Base-by-base conservation (phyloP, 805 yeast species). In the Spathaspora boniae region DNA sequence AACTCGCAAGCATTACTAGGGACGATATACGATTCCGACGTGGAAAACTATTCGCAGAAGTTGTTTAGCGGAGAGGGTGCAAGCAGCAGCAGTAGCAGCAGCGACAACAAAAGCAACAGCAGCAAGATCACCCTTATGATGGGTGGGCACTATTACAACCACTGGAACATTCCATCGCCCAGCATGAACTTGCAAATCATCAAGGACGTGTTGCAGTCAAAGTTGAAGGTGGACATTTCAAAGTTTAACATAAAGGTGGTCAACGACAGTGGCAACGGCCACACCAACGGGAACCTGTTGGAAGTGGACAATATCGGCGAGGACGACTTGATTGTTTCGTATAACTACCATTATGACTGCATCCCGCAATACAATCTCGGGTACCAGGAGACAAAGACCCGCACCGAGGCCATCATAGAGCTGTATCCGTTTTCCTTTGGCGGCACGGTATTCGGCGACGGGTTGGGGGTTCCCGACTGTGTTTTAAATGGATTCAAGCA, bases 401-500 rank as follows among this genome's bases (percentile, higher is more conserved):
- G 58, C 11, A 62, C 70, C 18, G 37, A 34, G 15, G 16, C 17
- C 18, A 24, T 32, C 9, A 14, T 32, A 7, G 15, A 15, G 11
- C 19, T 18, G 12, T 35, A 36, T 20, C 61, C 60, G 26, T 49
- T 81, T 9, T 71, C 78, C 0, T 50, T 84, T 2, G 88, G 93
- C 14, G 97, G 97, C 0, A 86, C 85, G 79, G 78, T 84, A 45
- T 60, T 55, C 43, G 84, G 87, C 6, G 76, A 72, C 29, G 91
- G 95, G 1, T 79, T 86, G 6, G 96, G 96, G 1, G 89, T 89
- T 2, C 95, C 96, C 1, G 96, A 89, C 58, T 82, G 89, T 44
- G 81, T 86, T 1, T 56, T 75, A 21, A 78, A 80, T 49, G 74
- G 82, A 3, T 68, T 83, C 36, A 72, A 69, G 32, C 75, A 69